These are phyloP conservation scores for Flaveria brownii DNA, from an alignment of 129 eudicot species.

Conservation along the genomic window DNA sequence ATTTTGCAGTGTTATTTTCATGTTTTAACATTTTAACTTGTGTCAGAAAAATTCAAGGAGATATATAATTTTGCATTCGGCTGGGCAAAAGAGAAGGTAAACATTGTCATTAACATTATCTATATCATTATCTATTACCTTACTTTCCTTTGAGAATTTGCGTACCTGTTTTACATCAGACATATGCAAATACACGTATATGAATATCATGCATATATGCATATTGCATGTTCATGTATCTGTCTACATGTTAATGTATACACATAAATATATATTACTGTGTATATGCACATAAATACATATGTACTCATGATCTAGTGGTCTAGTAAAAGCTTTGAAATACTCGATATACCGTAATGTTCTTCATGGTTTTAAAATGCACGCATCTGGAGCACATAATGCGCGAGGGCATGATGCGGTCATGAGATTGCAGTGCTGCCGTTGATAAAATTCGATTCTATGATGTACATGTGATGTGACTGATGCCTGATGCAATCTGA, in stretches of 20 bases:
- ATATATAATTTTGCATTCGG: slow-evolving; percentile 87
- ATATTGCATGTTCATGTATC: too few species aligned
- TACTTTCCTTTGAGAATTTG: not conserved
- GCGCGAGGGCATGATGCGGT: not conserved
- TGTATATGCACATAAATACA: too few species aligned
- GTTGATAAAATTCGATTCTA: not conserved
- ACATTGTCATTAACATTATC: not conserved
- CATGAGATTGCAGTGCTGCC: not conserved
- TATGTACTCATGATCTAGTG: too few species aligned
- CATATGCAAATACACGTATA: not conserved
- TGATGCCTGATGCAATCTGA: not conserved
- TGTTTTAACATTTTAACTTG: slow-evolving; percentile 16
- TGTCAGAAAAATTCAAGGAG: slow-evolving; percentile 85
- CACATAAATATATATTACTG: too few species aligned
- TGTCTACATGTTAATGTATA: too few species aligned
- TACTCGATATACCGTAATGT: too few species aligned
- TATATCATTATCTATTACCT: not conserved
- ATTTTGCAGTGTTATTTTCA: slow-evolving; percentile 6
- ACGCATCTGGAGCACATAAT: too few species aligned
- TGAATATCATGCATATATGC: not conserved
- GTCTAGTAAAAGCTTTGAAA: too few species aligned
- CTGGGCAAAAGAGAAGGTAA: slow-evolving; percentile 99
- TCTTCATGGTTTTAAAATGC: too few species aligned
- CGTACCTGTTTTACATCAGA: not conserved
- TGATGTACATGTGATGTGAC: not conserved